These are phyloP conservation scores for Flaveria floridana DNA, from an alignment of 140 eudicot genomes.

Conservation along the genomic window DNA sequence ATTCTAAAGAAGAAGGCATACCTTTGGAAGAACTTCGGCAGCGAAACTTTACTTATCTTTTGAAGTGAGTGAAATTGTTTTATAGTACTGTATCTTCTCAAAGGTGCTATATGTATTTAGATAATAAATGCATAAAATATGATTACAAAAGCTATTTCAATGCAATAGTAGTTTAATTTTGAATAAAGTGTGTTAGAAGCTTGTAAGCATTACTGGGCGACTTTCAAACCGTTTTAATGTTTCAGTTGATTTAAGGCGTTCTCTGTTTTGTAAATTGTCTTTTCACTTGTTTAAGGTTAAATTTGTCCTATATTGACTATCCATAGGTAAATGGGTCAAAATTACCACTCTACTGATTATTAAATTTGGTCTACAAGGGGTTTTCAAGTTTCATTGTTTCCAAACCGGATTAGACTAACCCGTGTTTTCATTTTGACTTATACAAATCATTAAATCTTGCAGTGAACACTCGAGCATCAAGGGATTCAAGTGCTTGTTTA, in stretches of 20 bases:
- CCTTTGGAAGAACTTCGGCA: constrained; percentile 44
- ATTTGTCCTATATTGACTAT: not conserved
- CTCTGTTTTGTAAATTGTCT: not conserved
- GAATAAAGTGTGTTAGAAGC: constrained; percentile 4
- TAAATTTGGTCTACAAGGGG: too few species aligned
- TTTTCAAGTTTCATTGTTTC: not conserved
- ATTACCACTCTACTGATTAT: too few species aligned
- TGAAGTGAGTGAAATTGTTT: constrained; percentile 61
- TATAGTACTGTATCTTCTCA: not conserved
- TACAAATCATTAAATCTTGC: constrained; percentile 25
- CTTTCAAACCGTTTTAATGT: not conserved
- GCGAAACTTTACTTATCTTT: constrained; percentile 74
- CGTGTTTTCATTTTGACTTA: not conserved
- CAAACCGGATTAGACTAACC: not conserved
- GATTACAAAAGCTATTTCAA: not conserved
- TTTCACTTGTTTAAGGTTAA: not conserved
- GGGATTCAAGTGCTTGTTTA: constrained; percentile 74
- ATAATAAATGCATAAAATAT: constrained; percentile 12
- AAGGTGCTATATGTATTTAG: not conserved
- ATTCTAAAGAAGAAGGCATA: constrained; percentile 87
- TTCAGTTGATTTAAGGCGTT: not conserved
- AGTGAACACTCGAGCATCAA: constrained; percentile 70
- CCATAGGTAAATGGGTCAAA: not conserved
- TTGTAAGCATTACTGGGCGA: not conserved
- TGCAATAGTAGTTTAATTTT: not conserved